phyloP scores from a whole-genome alignment of 1,139 yeast species.

The Diutina neorugosa region DNA sequence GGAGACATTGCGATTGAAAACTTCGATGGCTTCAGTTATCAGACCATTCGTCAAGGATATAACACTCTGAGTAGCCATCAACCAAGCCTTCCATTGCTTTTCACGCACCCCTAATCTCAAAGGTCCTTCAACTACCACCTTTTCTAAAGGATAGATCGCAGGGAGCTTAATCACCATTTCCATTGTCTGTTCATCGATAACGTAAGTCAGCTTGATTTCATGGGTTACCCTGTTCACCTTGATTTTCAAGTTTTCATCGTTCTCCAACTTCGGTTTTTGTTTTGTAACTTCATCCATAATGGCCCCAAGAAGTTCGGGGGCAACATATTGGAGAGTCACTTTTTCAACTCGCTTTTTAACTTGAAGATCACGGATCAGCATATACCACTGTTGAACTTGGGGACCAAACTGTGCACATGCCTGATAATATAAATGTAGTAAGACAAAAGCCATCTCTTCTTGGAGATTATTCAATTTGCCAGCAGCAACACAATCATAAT shows the following conservation, averaged over 20 bases:
- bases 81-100: constrained; percentile 92
- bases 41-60: constrained; percentile 68
- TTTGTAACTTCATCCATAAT: constrained; percentile 40
- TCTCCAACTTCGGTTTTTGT: constrained; percentile 8
- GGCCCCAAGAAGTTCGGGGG: constrained; percentile 49
- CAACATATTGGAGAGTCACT: constrained; percentile 48
- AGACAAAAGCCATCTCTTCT: constrained; percentile 22
- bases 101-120: constrained; percentile 83
- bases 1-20: constrained; percentile 69
- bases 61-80: constrained; percentile 78
- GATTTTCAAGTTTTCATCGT: constrained; percentile 48
- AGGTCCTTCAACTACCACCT: constrained; percentile 65
- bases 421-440: constrained; percentile 45
- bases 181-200: constrained; percentile 81
- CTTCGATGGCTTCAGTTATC: constrained; percentile 67
- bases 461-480: constrained; percentile 6
- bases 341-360: constrained; percentile 45
- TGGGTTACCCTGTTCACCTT: constrained; percentile 50
- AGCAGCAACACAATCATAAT: constrained; percentile 7
- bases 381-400: constrained; percentile 60
- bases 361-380: constrained; percentile 46
- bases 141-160: constrained; percentile 57
- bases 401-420: constrained; percentile 55
- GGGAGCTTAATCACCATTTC: constrained; percentile 73
- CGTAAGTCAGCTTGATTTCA: constrained; percentile 63